Conservation (phyloP, 163 green algal species). For the Coccomyxa subellipsoidea region DNA sequence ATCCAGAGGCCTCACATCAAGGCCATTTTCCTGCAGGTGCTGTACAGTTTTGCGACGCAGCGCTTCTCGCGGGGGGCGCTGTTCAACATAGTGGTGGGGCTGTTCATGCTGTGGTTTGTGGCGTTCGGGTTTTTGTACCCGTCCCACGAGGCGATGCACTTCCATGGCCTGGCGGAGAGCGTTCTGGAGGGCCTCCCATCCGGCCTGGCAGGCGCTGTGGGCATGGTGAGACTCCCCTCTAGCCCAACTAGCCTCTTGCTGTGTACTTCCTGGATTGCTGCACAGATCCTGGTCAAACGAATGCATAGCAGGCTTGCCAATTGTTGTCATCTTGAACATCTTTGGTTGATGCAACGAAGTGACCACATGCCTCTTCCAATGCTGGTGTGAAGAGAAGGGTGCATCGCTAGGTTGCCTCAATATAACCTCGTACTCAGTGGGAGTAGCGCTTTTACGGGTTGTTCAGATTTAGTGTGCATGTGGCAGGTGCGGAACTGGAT, state of each 20-base stretch:
- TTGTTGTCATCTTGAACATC: too few relatives aligned
- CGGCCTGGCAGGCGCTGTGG: conserved; percentile 48
- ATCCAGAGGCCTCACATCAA: too few relatives aligned
- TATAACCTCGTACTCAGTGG: too few relatives aligned
- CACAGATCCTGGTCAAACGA: too few relatives aligned
- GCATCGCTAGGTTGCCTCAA: too few relatives aligned
- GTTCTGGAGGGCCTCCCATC: conserved; percentile 21
- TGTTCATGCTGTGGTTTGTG: conserved; percentile 83
- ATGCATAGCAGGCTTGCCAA: too few relatives aligned
- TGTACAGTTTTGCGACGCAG: conserved; percentile 71
- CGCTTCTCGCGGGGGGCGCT: conserved; percentile 56
- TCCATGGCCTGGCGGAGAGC: conserved; percentile 33
- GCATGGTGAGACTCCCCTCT: conserved; percentile 51
- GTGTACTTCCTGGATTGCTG: too few relatives aligned
- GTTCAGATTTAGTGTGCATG: neutral
- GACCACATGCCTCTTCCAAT: too few relatives aligned
- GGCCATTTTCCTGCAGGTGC: too few relatives aligned
- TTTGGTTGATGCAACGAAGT: too few relatives aligned
- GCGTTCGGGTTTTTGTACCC: conserved; percentile 85
- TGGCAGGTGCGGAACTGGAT: conserved; percentile 80
- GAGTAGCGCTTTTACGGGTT: neutral
- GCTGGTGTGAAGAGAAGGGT: too few relatives aligned
- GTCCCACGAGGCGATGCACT: conserved; percentile 73
- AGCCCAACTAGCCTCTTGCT: too few relatives aligned
- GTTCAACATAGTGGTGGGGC: conserved; percentile 82